A percentile compares a stretch with the other conserved stretches of the same genome.
These are phyloP conservation scores for Phytophthora pini DNA, from an alignment of 352 stramenopile species.

Conservation along the genomic window DNA sequence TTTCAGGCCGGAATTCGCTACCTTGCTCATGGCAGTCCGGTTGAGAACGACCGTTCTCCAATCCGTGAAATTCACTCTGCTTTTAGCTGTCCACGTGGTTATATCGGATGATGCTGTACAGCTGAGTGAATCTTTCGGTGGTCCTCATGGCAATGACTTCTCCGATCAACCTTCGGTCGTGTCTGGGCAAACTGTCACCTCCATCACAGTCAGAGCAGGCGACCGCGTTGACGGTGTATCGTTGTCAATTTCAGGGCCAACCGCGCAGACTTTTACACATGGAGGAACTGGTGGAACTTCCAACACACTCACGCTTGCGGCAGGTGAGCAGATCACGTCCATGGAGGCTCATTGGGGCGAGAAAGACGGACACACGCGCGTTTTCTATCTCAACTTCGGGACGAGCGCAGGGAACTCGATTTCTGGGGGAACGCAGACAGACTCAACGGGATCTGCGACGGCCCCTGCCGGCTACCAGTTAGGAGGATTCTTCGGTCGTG, in stretches of 20 bases:
- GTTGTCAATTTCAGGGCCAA: slow-evolving; percentile 19
- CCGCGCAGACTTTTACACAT: slow-evolving; percentile 27
- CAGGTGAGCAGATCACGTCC: slow-evolving; percentile 24
- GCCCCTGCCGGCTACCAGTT: slow-evolving; percentile 26
- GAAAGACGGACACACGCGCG: slow-evolving; percentile 24
- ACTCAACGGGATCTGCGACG: slow-evolving; percentile 16
- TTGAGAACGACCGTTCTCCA: neutral
- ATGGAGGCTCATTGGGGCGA: slow-evolving; percentile 35
- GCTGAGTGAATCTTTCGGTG: slow-evolving; percentile 27
- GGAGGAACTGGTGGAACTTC: slow-evolving; percentile 20
- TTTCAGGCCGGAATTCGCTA: neutral
- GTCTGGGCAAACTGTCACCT: slow-evolving; percentile 17
- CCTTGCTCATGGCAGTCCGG: slow-evolving; percentile 4
- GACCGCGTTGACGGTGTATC: slow-evolving; percentile 28
- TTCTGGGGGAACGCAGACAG: slow-evolving; percentile 21
- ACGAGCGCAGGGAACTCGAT: slow-evolving; percentile 29
- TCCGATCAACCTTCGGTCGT: slow-evolving; percentile 27
- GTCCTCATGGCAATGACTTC: slow-evolving; percentile 28
- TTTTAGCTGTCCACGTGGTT: neutral
- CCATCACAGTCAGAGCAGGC: slow-evolving; percentile 20
- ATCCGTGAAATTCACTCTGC: neutral
- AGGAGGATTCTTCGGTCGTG: slow-evolving; percentile 30
- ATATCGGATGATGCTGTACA: slow-evolving; percentile 20
- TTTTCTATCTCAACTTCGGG: slow-evolving; percentile 35
- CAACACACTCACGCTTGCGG: slow-evolving; percentile 28